A percentile compares a stretch with the other conserved stretches of the same genome.
These are phyloP conservation scores for Daldinia concentrica DNA, from an alignment of 495 filamentous ascomycete species.

Conservation along the genomic window DNA sequence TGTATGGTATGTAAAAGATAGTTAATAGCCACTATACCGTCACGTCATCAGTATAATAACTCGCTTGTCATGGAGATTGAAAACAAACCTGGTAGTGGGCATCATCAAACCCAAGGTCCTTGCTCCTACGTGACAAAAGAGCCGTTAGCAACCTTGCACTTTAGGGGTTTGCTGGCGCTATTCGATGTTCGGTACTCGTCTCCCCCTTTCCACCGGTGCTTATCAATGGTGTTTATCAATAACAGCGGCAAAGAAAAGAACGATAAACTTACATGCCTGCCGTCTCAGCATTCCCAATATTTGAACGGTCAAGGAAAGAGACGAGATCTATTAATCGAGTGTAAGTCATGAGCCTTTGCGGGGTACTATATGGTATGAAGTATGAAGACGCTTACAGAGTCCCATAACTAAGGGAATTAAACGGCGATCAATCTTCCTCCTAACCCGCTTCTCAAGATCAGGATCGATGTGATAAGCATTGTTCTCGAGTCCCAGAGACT, in stretches of 20 bases:
- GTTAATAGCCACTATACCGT: constrained; percentile 73
- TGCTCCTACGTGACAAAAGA: constrained; percentile 25
- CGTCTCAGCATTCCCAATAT: constrained; percentile 73
- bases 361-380: neutral
- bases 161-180: neutral
- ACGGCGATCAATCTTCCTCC: constrained; percentile 67
- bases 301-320: constrained; percentile 74
- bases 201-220: no score
- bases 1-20: constrained; percentile 78
- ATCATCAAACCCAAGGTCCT: constrained; percentile 53
- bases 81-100: constrained; percentile 49
- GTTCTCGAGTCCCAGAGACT: constrained; percentile 10
- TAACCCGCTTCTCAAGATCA: constrained; percentile 62
- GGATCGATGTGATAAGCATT: constrained; percentile 54
- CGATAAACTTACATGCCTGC: constrained; percentile 52
- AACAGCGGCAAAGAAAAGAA: neutral
- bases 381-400: constrained; percentile 19
- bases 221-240: no score
- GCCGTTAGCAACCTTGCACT: constrained; percentile 5
- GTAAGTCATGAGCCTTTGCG: constrained; percentile 7
- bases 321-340: constrained; percentile 61
- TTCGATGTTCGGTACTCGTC: no score
- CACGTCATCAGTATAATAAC: neutral
- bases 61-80: no score
- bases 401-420: constrained; percentile 34